A percentile compares a stretch with the other conserved stretches of the same genome.
These are phyloP conservation scores for Solanum chaucha DNA, from an alignment of 257 asterid genomes.

Conservation along the genomic window DNA sequence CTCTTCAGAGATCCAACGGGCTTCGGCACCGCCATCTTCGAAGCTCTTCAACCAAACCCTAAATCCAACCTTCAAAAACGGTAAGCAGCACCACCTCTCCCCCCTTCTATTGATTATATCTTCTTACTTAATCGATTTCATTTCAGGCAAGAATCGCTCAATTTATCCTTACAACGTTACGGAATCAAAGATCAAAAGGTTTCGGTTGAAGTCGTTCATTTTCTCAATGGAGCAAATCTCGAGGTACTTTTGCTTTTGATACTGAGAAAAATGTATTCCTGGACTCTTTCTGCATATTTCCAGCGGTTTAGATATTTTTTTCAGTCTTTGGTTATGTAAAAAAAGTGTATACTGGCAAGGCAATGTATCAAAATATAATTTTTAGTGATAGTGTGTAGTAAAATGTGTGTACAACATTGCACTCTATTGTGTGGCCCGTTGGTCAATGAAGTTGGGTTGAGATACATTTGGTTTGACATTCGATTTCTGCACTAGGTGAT, in stretches of 20 bases:
- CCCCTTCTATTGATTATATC: not conserved
- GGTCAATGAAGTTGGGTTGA: not conserved
- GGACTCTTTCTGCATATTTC: not conserved
- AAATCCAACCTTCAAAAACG: too few species aligned
- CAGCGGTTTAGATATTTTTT: not conserved
- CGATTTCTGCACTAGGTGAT: not conserved
- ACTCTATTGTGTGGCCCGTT: not conserved
- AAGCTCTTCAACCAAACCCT: too few species aligned
- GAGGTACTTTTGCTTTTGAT: conserved; percentile 28
- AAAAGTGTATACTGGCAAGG: not conserved
- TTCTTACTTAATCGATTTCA: not conserved
- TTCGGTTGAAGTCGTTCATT: conserved; percentile 47
- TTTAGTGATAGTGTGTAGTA: not conserved
- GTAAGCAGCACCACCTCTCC: too few species aligned
- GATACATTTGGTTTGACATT: not conserved
- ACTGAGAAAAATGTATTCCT: not conserved
- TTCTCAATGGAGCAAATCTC: conserved; percentile 26
- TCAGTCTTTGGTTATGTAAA: not conserved
- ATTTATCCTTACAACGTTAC: conserved; percentile 46
- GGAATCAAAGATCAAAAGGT: conserved; percentile 54
- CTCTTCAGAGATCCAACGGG: too few species aligned
- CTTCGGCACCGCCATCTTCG: too few species aligned
- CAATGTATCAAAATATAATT: not conserved
- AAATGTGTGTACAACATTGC: not conserved
- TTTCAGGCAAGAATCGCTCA: conserved; percentile 53